Percentiles rank a stretch among this genome's conserved stretches.
Evolutionary conservation across 106 monocot species (phyloP).

Genomic region (Dendrobium catenatum): DNA sequence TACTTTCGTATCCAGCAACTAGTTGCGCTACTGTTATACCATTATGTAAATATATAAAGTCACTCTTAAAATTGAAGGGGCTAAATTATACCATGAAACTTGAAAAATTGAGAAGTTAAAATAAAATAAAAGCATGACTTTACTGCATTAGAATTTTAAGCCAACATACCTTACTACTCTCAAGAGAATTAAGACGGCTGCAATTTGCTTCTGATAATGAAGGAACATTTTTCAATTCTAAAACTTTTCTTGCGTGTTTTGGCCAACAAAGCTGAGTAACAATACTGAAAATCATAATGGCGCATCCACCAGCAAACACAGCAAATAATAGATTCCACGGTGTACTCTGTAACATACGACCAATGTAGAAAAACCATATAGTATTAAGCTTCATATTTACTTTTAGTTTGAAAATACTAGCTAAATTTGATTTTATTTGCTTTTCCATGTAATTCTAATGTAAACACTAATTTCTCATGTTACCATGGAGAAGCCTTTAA

Average conservation of each 20-base stretch:
- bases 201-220: constrained; percentile 19
- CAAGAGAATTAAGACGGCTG: constrained; percentile 23
- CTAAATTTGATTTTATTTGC: not conserved
- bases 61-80: not conserved
- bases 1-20: not conserved
- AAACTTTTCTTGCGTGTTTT: constrained; percentile 22
- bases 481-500: no score
- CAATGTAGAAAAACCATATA: not conserved
- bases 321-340: constrained; percentile 35
- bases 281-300: constrained; percentile 37
- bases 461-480: no score
- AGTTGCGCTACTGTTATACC: not conserved
- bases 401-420: not conserved
- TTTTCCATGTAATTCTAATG: no score
- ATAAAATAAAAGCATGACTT: not conserved
- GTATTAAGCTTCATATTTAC: not conserved
- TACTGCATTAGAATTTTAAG: not conserved
- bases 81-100: not conserved
- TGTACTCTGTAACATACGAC: constrained; percentile 30
- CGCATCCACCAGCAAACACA: constrained; percentile 37
- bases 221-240: constrained; percentile 15
- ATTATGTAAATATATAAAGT: not conserved
- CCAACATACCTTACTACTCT: constrained; percentile 38
- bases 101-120: not conserved
- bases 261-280: constrained; percentile 44